A percentile compares a stretch with the other conserved stretches of the same genome.
Conservation (phyloP, 768 basidiomycete genomes). For the Serendipita sp. region DNA sequence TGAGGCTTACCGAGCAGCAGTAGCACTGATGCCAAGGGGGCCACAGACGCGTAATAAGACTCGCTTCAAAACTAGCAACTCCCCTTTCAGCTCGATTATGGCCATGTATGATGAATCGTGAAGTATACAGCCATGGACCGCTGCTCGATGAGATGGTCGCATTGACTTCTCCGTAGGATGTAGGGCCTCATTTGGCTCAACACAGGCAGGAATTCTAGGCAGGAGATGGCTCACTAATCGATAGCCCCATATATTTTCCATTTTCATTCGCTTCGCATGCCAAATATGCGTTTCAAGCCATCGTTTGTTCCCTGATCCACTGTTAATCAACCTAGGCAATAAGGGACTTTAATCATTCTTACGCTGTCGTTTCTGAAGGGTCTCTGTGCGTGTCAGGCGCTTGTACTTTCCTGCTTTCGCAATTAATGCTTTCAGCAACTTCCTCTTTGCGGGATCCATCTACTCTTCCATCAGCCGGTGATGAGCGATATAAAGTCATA, state of each 20-base stretch:
- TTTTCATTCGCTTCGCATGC: slow-evolving; percentile 94
- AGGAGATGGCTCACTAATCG: slow-evolving; percentile 39
- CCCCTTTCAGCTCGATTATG: slow-evolving; percentile 56
- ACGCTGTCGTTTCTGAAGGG: slow-evolving; percentile 64
- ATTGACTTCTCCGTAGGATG: slow-evolving; percentile 85
- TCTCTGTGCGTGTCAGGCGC: slow-evolving; percentile 38
- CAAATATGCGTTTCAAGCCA: slow-evolving; percentile 97
- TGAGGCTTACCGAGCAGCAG: slow-evolving; percentile 36
- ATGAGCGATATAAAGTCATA: background rate
- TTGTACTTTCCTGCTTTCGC: slow-evolving; percentile 50
- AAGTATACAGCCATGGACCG: slow-evolving; percentile 66
- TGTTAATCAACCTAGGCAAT: background rate
- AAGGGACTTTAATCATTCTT: slow-evolving; percentile 6
- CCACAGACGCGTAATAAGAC: slow-evolving; percentile 45
- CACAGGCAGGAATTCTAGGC: background rate
- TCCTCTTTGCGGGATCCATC: slow-evolving; percentile 37
- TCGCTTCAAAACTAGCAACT: slow-evolving; percentile 33
- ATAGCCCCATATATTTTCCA: slow-evolving; percentile 87
- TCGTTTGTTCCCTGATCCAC: slow-evolving; percentile 48
- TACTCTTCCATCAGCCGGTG: slow-evolving; percentile 13
- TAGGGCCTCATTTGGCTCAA: slow-evolving; percentile 35
- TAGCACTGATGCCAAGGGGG: slow-evolving; percentile 42
- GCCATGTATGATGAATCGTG: slow-evolving; percentile 83
- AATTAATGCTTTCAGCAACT: slow-evolving; percentile 27
- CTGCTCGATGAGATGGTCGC: slow-evolving; percentile 79